phyloP scores from a whole-genome alignment of 257 asterid species.

The Solanum sparsipilum region DNA sequence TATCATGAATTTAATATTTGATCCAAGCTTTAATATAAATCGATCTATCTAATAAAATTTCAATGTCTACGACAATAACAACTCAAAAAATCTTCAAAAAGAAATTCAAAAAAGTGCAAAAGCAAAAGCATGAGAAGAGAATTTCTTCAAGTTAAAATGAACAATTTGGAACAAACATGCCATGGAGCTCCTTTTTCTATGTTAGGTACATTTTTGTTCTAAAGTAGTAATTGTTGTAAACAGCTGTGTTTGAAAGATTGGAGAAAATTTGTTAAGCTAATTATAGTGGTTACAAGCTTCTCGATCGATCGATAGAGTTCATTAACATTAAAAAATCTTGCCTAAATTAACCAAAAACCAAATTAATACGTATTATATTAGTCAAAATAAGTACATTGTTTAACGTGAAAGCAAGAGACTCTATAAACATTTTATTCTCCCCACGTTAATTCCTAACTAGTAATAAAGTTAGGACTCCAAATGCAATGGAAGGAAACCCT shows the following conservation, averaged over 20 bases:
- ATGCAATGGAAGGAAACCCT: background rate
- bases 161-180: background rate
- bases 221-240: background rate
- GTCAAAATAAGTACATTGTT: background rate
- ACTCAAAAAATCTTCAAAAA: background rate
- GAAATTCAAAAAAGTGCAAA: background rate
- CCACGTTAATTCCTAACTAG: background rate
- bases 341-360: background rate
- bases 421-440: background rate
- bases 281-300: background rate
- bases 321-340: background rate
- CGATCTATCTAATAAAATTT: no score
- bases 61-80: no score
- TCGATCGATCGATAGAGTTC: background rate
- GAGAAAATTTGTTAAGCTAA: background rate
- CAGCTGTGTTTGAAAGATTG: background rate
- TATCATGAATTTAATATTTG: no score
- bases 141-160: background rate
- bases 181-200: background rate
- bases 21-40: no score
- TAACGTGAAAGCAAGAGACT: background rate
- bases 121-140: background rate
- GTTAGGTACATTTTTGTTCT: background rate
- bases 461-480: background rate
- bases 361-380: background rate